Conservation (phyloP, 371 early-diverging fungal genomes). For the Capillidium rhysosporum region DNA sequence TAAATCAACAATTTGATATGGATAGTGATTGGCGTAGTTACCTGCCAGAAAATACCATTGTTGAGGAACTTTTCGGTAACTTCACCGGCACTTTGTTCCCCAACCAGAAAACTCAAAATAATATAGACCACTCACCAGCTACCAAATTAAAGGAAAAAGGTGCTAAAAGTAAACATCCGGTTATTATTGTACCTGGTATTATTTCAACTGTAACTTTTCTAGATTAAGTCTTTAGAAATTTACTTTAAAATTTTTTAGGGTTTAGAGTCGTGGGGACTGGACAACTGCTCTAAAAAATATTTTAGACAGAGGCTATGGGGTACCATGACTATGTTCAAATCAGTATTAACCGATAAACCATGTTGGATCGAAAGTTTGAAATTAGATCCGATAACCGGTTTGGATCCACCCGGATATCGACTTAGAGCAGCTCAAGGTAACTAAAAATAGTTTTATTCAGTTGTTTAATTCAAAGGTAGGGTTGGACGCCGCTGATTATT, state of each 20-base stretch:
- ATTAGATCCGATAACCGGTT: conserved; percentile 62
- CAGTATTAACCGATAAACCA: conserved; percentile 62
- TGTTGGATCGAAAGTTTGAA: conserved; percentile 71
- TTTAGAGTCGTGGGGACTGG: conserved; percentile 78
- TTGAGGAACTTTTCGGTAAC: conserved; percentile 13
- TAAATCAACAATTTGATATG: neutral
- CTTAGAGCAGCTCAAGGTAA: conserved; percentile 68
- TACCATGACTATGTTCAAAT: conserved; percentile 55
- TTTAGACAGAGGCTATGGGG: conserved; percentile 92
- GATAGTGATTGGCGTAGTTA: conserved; percentile 26
- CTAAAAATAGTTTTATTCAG: neutral
- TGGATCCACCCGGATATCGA: conserved; percentile 68
- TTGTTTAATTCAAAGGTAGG: conserved; percentile 16
- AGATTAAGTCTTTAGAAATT: neutral
- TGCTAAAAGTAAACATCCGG: conserved; percentile 36
- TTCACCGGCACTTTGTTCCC: conserved; percentile 1
- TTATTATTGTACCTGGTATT: conserved; percentile 82
- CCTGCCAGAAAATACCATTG: conserved; percentile 39
- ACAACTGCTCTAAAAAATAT: conserved; percentile 47
- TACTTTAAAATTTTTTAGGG: conserved; percentile 15
- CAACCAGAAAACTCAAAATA: neutral
- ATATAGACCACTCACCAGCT: conserved; percentile 8
- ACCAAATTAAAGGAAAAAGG: conserved; percentile 14
- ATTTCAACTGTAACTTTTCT: conserved; percentile 53
- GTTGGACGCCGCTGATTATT: conserved; percentile 82